Percentiles rank a stretch among this genome's conserved stretches.
phyloP scores from a whole-genome alignment of 495 filamentous ascomycete species.

The Neurospora sp. region DNA sequence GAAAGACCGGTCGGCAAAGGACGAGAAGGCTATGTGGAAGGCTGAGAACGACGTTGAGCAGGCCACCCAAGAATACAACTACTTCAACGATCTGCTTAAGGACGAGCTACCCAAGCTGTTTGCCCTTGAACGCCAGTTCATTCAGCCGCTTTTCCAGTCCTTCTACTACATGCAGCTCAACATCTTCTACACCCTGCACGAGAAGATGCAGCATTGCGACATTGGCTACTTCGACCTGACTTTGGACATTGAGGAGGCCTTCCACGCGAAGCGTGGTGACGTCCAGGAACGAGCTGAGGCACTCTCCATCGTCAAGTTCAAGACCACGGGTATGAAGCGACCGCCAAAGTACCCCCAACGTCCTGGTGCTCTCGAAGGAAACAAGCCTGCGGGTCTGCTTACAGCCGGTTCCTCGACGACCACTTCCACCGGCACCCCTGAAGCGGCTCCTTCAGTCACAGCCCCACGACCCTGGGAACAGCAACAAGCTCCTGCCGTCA shows the following conservation, averaged over 20 bases:
- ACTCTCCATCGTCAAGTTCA: constrained; percentile 77
- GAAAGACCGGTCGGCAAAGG: constrained; percentile 91
- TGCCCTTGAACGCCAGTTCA: constrained; percentile 87
- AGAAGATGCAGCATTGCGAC: constrained; percentile 91
- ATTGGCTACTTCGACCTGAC: constrained; percentile 96
- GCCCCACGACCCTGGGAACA: constrained; percentile 1
- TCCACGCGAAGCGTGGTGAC: constrained; percentile 75
- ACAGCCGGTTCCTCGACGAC: constrained; percentile 27
- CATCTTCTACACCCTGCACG: constrained; percentile 97
- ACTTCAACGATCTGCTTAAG: constrained; percentile 94
- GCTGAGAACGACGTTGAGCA: constrained; percentile 86
- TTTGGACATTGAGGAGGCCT: constrained; percentile 81
- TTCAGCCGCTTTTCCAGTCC: constrained; percentile 92
- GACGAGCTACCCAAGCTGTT: constrained; percentile 93
- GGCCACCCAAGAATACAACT: constrained; percentile 90
- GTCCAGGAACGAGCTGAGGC: constrained; percentile 74
- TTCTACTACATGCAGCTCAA: constrained; percentile 99
- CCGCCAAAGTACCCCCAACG: constrained; percentile 40
- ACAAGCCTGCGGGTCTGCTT: constrained; percentile 29
- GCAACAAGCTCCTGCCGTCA: constrained; percentile 1
- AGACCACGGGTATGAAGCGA: constrained; percentile 58
- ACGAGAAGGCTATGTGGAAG: constrained; percentile 95
- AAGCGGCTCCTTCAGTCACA: constrained; percentile 2
- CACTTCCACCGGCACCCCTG: constrained; percentile 8
- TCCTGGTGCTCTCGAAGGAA: constrained; percentile 26